Conservation (phyloP, 129 eudicot genomes). For the Flaveria trinervia region DNA sequence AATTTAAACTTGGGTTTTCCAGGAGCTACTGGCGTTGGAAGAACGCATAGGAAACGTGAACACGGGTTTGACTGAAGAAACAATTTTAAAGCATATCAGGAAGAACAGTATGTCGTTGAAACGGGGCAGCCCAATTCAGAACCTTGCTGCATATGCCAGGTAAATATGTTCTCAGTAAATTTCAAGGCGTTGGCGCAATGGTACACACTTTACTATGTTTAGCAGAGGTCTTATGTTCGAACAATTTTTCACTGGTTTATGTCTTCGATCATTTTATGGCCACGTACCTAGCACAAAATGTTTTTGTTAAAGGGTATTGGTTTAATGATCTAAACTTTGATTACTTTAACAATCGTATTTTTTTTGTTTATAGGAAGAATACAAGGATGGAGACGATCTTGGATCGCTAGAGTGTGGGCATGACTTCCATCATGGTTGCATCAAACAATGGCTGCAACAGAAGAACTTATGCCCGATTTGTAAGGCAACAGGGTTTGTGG, state of each 20-base stretch:
- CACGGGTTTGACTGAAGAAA: conserved; percentile 73
- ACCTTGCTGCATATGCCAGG: conserved; percentile 90
- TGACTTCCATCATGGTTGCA: conserved; percentile 64
- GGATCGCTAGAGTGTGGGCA: conserved; percentile 82
- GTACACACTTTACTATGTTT: too few species aligned
- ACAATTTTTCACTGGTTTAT: too few species aligned
- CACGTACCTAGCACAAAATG: too few species aligned
- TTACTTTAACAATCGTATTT: not conserved
- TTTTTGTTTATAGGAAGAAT: conserved; percentile 55
- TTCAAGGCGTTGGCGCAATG: not conserved
- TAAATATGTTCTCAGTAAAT: conserved; percentile 10
- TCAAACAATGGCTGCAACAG: conserved; percentile 80
- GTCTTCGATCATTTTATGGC: too few species aligned
- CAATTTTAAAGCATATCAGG: conserved; percentile 50
- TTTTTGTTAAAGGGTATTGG: too few species aligned
- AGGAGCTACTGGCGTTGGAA: conserved; percentile 86
- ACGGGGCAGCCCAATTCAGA: conserved; percentile 48
- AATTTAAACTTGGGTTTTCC: conserved; percentile 2
- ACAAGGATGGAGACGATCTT: conserved; percentile 56
- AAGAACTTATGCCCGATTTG: conserved; percentile 88
- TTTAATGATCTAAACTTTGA: not conserved
- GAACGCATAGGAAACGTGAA: conserved; percentile 84
- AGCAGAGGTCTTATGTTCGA: too few species aligned
- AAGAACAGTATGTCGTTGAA: conserved; percentile 36
- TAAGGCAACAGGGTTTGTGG: conserved; percentile 62